Evolutionary conservation across 2,329 filamentous ascomycete species (phyloP).

Genomic region (Ophiostoma sp.): DNA sequence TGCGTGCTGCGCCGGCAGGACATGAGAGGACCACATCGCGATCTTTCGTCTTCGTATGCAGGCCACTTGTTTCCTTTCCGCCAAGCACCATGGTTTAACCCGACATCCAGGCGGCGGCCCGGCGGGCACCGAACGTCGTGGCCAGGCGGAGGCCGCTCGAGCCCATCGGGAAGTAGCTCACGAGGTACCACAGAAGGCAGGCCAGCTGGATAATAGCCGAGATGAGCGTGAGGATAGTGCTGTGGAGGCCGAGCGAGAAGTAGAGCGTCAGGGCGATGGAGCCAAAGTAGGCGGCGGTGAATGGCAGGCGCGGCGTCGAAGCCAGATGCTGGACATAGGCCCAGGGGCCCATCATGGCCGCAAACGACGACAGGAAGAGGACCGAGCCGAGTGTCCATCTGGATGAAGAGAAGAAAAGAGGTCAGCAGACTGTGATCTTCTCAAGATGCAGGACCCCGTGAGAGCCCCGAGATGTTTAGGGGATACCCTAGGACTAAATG

Average conservation of each 20-base stretch:
- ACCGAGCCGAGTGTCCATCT: conserved; percentile 95
- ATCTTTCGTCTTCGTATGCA: not conserved
- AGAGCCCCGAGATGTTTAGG: not conserved
- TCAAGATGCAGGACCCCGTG: not conserved
- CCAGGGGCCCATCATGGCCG: conserved; percentile 87
- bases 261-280: conserved; percentile 88
- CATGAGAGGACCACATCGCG: not conserved
- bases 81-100: conserved; percentile 50
- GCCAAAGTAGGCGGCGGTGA: conserved; percentile 92
- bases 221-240: conserved; percentile 79
- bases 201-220: conserved; percentile 81
- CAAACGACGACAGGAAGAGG: conserved; percentile 89
- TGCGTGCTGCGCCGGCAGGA: not conserved
- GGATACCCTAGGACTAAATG: not conserved
- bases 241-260: conserved; percentile 85
- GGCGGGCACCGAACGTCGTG: conserved; percentile 78
- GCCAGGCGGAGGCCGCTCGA: conserved; percentile 83
- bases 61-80: not conserved
- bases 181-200: conserved; percentile 85
- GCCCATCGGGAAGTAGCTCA: conserved; percentile 98
- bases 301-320: conserved; percentile 82
- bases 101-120: conserved; percentile 85
- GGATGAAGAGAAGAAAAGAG: not conserved
- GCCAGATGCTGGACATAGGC: conserved; percentile 81
- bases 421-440: conserved; percentile 7